phyloP scores from a whole-genome alignment of 441 rosid genomes.

The Eutrema salsugineum region DNA sequence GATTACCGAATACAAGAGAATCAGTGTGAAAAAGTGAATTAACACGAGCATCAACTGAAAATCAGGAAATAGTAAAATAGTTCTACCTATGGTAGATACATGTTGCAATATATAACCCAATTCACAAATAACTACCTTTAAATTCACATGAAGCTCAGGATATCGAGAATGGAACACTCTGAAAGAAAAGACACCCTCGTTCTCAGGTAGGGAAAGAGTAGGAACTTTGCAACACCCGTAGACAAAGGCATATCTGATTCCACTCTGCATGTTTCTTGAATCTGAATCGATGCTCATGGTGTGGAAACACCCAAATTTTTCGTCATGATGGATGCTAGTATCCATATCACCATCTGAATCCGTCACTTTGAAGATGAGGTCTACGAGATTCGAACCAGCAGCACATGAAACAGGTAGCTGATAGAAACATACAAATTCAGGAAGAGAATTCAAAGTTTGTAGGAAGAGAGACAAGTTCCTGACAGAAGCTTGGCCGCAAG shows the following conservation, averaged over 20 bases:
- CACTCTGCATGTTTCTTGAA: constrained; percentile 17
- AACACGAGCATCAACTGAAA: background rate
- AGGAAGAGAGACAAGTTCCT: background rate
- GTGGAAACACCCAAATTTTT: constrained; percentile 37
- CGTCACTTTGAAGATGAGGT: constrained; percentile 45
- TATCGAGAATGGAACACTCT: constrained; percentile 47
- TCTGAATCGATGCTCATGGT: constrained; percentile 40
- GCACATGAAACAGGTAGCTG: constrained; percentile 43
- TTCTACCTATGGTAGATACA: background rate
- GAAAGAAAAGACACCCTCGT: constrained; percentile 41
- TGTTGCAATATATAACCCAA: background rate
- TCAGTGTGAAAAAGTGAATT: background rate
- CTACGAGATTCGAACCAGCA: constrained; percentile 46
- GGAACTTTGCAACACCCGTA: constrained; percentile 51
- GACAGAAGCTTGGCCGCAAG: background rate
- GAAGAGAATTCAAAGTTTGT: background rate
- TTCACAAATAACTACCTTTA: constrained; percentile 33
- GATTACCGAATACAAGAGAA: background rate
- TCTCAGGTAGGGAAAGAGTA: constrained; percentile 42
- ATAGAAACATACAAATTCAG: constrained; percentile 1
- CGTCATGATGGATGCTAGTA: constrained; percentile 46
- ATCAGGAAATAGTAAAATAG: background rate
- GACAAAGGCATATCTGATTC: constrained; percentile 42
- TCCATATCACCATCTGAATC: constrained; percentile 46
- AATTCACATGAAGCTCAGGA: constrained; percentile 35